Percentiles rank a stretch among this genome's conserved stretches.
phyloP scores from a whole-genome alignment of 495 filamentous ascomycete genomes.

The Podospora anserina region DNA sequence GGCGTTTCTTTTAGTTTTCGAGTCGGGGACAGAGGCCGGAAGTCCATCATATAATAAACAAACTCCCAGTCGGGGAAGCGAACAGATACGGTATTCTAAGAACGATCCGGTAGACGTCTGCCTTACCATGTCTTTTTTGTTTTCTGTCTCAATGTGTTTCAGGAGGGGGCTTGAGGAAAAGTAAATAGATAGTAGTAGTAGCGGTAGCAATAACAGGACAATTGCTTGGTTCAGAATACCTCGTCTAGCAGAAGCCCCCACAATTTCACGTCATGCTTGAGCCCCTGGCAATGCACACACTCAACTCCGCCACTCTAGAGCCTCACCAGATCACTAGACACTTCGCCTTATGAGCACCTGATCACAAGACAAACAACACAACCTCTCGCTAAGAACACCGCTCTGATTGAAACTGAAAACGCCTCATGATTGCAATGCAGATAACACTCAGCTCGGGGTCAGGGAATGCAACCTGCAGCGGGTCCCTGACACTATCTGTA shows the following conservation, averaged over 20 bases:
- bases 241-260: background rate
- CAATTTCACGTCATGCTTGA: background rate
- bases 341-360: background rate
- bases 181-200: slow-evolving; percentile 18
- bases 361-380: background rate
- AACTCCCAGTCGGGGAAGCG: background rate
- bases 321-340: background rate
- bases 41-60: background rate
- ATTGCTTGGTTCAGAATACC: background rate
- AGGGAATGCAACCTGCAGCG: background rate
- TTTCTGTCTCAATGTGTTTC: slow-evolving; percentile 11
- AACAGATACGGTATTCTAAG: background rate
- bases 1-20: slow-evolving; percentile 33
- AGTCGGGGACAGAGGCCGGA: slow-evolving; percentile 23
- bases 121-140: slow-evolving; percentile 5
- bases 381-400: background rate
- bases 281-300: background rate
- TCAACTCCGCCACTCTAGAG: background rate
- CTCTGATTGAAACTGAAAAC: background rate
- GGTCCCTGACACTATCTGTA: background rate
- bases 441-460: background rate
- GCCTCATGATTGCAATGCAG: background rate
- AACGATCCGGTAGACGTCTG: background rate
- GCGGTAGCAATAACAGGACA: background rate
- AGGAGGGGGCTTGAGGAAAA: slow-evolving; percentile 11